A percentile compares a stretch with the other conserved stretches of the same genome.
Conservation (phyloP, 2,329 filamentous ascomycete genomes). For the Cercospora sesami region DNA sequence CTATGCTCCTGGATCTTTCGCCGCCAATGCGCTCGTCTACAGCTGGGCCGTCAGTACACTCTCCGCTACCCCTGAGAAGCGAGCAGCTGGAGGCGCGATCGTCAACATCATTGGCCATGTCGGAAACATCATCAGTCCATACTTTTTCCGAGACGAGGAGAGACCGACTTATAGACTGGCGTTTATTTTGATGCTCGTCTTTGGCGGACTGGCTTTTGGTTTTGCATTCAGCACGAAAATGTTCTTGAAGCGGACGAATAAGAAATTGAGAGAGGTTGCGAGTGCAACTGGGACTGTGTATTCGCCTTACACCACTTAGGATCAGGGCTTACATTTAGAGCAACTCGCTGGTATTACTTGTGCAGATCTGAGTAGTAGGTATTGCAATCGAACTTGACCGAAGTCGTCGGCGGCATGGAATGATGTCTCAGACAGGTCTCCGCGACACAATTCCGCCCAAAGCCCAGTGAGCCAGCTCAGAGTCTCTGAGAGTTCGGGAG, state of each 20-base stretch:
- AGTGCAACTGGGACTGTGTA: background rate
- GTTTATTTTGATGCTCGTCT: constrained; percentile 20
- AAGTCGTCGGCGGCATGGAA: too few species aligned
- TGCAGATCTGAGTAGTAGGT: too few species aligned
- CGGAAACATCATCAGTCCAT: constrained; percentile 46
- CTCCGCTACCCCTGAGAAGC: constrained; percentile 47
- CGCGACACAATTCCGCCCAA: too few species aligned
- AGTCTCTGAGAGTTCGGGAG: too few species aligned
- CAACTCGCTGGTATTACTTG: background rate
- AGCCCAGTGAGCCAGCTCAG: too few species aligned
- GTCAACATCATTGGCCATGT: constrained; percentile 43
- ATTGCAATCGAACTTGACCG: too few species aligned
- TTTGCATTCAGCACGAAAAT: constrained; percentile 13
- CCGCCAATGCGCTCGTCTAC: constrained; percentile 44
- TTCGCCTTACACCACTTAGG: constrained; percentile 1
- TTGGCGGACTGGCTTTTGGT: constrained; percentile 9
- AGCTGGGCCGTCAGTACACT: constrained; percentile 47
- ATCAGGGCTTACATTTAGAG: background rate
- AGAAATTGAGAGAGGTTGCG: constrained; percentile 14
- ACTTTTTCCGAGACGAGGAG: constrained; percentile 39
- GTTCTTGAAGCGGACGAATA: constrained; percentile 16
- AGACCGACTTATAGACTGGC: constrained; percentile 15
- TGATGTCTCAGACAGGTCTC: too few species aligned
- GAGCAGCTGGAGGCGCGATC: constrained; percentile 46
- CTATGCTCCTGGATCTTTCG: constrained; percentile 39